A percentile compares a stretch with the other conserved stretches of the same genome.
phyloP scores from a whole-genome alignment of 2,329 filamentous ascomycete genomes.

The Drechslerella coelobrocha region DNA sequence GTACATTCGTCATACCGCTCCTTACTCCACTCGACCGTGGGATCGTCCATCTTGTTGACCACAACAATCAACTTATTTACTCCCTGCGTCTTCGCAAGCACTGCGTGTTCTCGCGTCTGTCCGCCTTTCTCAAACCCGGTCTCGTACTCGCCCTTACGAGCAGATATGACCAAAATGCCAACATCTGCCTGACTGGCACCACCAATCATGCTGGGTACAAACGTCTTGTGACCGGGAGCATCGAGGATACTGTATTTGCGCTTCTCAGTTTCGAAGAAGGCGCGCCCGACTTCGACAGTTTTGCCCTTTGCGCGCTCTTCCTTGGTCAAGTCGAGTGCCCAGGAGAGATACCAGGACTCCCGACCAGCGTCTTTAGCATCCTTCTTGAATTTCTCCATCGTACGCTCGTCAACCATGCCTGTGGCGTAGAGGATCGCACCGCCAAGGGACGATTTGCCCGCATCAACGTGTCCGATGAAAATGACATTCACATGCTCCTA shows the following conservation, averaged over 20 bases:
- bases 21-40: conserved; percentile 94
- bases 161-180: conserved; percentile 92
- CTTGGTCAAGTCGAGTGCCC: conserved; percentile 95
- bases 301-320: conserved; percentile 97
- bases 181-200: conserved; percentile 92
- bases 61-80: conserved; percentile 94
- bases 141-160: conserved; percentile 97
- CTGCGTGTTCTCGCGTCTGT: conserved; percentile 95
- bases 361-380: conserved; percentile 95
- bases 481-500: conserved; percentile 86
- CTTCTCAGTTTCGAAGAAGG: conserved; percentile 96
- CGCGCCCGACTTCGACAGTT: conserved; percentile 94
- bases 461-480: conserved; percentile 97
- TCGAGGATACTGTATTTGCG: conserved; percentile 95
- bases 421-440: conserved; percentile 91
- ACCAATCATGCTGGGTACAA: conserved; percentile 97
- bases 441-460: conserved; percentile 94
- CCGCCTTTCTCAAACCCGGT: conserved; percentile 97
- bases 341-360: conserved; percentile 98
- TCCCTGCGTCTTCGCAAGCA: conserved; percentile 96
- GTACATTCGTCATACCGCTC: conserved; percentile 92
- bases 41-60: conserved; percentile 99
- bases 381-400: conserved; percentile 95
- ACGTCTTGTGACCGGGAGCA: conserved; percentile 96
- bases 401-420: conserved; percentile 99